Evolutionary conservation across 2,329 filamentous ascomycete genomes (phyloP).

Genomic region (Penicillium sp.): DNA sequence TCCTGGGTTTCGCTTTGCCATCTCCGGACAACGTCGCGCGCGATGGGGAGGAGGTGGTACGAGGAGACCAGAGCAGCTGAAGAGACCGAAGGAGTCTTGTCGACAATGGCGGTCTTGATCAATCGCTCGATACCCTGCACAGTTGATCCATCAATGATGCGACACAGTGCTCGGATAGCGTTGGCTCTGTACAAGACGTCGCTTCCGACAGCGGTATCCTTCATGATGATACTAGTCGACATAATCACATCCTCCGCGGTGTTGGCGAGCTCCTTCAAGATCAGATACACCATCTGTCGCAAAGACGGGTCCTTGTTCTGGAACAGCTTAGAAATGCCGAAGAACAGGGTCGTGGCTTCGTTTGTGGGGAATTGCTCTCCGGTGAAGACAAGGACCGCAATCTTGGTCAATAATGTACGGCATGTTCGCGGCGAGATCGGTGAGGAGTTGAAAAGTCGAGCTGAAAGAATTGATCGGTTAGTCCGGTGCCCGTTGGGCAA

Average conservation of each 20-base stretch:
- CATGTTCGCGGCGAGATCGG: conserved; percentile 97
- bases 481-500: conserved; percentile 3
- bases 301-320: conserved; percentile 98
- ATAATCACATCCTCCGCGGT: conserved; percentile 99
- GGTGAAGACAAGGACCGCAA: conserved; percentile 91
- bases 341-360: conserved; percentile 97
- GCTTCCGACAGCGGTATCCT: conserved; percentile 93
- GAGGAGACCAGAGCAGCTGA: conserved; percentile 95
- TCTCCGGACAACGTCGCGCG: conserved; percentile 88
- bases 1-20: conserved; percentile 99
- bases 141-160: conserved; percentile 94
- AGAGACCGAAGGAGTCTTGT: conserved; percentile 96
- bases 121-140: conserved; percentile 97
- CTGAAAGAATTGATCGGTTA: conserved; percentile 50
- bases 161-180: conserved; percentile 90
- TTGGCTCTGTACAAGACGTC: conserved; percentile 94
- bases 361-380: conserved; percentile 96
- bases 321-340: conserved; percentile 98
- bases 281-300: conserved; percentile 97
- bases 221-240: conserved; percentile 99
- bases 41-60: conserved; percentile 95
- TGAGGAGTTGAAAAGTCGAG: conserved; percentile 95
- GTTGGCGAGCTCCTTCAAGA: conserved; percentile 94
- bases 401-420: conserved; percentile 95
- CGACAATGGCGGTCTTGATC: conserved; percentile 98